Evolutionary conservation across 257 asterid genomes (phyloP).

Genomic region (Lycium barbarum): DNA sequence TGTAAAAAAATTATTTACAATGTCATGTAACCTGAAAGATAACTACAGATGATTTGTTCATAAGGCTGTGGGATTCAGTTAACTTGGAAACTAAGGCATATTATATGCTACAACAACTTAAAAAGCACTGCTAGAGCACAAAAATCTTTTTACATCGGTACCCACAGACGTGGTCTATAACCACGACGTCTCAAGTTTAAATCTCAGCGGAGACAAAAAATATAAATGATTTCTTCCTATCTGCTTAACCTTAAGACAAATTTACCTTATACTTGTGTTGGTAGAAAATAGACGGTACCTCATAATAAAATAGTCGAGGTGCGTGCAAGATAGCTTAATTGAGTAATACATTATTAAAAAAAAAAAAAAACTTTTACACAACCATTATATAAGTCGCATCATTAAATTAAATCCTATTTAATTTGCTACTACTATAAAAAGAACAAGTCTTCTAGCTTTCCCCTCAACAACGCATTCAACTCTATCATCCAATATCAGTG

Average conservation of each 20-base stretch:
- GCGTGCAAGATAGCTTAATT: too few relatives aligned
- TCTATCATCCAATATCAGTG: neutral
- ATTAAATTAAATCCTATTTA: neutral
- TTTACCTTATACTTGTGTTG: neutral
- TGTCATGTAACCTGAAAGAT: too few relatives aligned
- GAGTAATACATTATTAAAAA: too few relatives aligned
- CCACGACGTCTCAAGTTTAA: neutral
- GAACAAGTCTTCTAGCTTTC: neutral
- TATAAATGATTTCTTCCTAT: too few relatives aligned
- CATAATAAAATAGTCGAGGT: neutral
- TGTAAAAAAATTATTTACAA: too few relatives aligned
- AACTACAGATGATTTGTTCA: too few relatives aligned
- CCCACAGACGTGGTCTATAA: rapidly evolving
- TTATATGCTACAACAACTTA: too few relatives aligned
- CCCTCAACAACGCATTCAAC: neutral
- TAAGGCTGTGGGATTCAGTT: neutral
- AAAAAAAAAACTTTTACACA: too few relatives aligned
- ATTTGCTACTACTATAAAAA: slow-evolving; percentile 1
- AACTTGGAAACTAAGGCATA: too few relatives aligned
- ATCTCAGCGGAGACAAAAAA: neutral
- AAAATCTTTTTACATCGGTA: neutral
- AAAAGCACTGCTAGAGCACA: neutral
- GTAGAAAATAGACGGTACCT: neutral
- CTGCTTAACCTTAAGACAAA: neutral
- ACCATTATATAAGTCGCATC: neutral